Conservation (phyloP, 1,284 basidiomycete species). For the Marasmius tenuissimus region DNA sequence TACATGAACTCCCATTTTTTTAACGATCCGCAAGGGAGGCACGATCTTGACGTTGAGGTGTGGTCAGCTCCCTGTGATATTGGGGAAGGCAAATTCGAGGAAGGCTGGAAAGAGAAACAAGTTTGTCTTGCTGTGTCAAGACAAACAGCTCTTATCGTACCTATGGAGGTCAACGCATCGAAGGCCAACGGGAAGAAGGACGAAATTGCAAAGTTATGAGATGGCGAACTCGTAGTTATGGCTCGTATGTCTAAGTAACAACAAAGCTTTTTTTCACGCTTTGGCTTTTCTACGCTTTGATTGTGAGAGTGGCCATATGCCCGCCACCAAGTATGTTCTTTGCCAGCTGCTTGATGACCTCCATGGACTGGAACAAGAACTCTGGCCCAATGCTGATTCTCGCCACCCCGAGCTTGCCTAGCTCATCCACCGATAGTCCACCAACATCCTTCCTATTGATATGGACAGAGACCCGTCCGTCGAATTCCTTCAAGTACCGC, state of each 20-base stretch:
- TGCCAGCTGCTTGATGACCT: neutral
- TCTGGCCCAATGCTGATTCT: constrained; percentile 1
- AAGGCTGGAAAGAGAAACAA: constrained; percentile 59
- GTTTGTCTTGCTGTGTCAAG: constrained; percentile 60
- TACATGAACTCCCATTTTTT: constrained; percentile 51
- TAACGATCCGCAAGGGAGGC: constrained; percentile 50
- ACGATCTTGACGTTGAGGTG: constrained; percentile 57
- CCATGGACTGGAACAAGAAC: constrained; percentile 1
- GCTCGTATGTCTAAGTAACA: no score
- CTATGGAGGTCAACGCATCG: constrained; percentile 23
- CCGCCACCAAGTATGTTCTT: neutral
- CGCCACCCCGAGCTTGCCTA: neutral
- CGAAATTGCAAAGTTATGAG: neutral
- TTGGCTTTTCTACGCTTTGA: neutral
- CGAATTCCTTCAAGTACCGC: constrained; percentile 4
- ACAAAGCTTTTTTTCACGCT: no score
- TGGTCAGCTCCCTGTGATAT: constrained; percentile 63
- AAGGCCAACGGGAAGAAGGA: neutral
- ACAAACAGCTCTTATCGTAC: constrained; percentile 56
- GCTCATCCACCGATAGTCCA: constrained; percentile 1
- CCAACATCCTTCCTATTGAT: neutral
- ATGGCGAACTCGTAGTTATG: no score
- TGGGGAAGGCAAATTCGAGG: constrained; percentile 38
- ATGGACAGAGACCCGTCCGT: constrained; percentile 1
- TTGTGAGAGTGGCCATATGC: neutral